These are phyloP conservation scores for Dictyostelium gargantuum DNA, from an alignment of 208 protist species.

Conservation along the genomic window DNA sequence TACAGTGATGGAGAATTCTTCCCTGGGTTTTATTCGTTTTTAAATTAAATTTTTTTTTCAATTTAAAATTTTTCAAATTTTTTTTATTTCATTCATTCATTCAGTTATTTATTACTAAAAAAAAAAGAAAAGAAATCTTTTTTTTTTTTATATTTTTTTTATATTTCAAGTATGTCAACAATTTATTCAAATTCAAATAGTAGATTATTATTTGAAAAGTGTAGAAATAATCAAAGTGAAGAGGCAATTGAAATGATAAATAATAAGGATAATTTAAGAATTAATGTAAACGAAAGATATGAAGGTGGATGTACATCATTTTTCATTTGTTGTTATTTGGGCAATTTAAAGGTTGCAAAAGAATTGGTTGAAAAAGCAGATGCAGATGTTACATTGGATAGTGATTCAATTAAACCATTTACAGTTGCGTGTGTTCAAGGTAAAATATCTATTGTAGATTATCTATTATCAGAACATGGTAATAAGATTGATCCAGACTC, in stretches of 20 bases:
- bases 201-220: slow-evolving; percentile 43
- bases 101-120: neutral
- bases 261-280: neutral
- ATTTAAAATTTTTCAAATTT: too few relatives aligned
- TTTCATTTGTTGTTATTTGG: slow-evolving; percentile 1
- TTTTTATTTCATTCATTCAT: neutral
- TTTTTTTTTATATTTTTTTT: too few relatives aligned
- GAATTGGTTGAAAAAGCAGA: neutral
- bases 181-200: slow-evolving; percentile 34
- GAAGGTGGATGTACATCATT: slow-evolving; percentile 13
- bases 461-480: neutral
- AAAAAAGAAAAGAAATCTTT: neutral
- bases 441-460: neutral
- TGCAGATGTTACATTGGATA: neutral
- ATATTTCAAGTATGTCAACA: neutral
- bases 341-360: slow-evolving; percentile 14
- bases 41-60: neutral
- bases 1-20: too few relatives aligned
- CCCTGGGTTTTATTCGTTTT: neutral
- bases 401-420: neutral
- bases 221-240: slow-evolving; percentile 8
- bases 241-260: neutral
- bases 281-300: slow-evolving; percentile 31
- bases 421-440: slow-evolving; percentile 39
- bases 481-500: neutral